Evolutionary conservation across 306 rosid species (phyloP), one percentile per base, ranked within the genome.

Genomic region (Luffa acutangula): DNA sequence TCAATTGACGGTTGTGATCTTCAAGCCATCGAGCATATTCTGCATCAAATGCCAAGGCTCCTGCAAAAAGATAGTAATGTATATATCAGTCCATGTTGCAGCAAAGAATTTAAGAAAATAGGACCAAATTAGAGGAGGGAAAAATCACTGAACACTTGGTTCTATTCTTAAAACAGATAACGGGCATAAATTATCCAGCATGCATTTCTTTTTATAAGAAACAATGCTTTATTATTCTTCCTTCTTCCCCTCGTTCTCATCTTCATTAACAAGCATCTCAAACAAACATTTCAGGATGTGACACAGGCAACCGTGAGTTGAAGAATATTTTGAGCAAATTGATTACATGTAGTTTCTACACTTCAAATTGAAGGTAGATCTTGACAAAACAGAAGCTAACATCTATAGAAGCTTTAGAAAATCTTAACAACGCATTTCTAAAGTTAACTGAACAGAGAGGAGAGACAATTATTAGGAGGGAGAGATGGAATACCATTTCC

Each of bases 11-110:
- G 83, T 89, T 94, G 43, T 94, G 97, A 81, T 94, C 98, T 84
- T 94, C 98, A 84, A 83, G 89, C 98, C 98, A 94, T 70, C 97
- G 90, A 18, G 94, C 89, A 79, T 94, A 94, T 84, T 94, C 98
- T 52, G 88, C 96, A 79, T 94, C 94, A 52, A 94, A 94, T 78
- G 93, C 93, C 97, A 94, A 88, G 12, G 98, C 98, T 78, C 98
- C 98, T 94, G 88, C 62, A 83, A 71, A 81, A 82, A 20, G 18
- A 46, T 46, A 25, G 77, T 7, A 48, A 7, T 13, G 77, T 2
- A 13, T 25, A 5, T 6, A 72, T 12, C 37, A 46, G 58, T 25
- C 37, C 77, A 72, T 46, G 56, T 71, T 71, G 76, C 56, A 71
- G 18, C 36, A 70, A 9, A 45, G 17, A 43, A 43, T 12, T 65